Base-by-base conservation (phyloP, 768 basidiomycete species). In the Agrocybe pediades region DNA sequence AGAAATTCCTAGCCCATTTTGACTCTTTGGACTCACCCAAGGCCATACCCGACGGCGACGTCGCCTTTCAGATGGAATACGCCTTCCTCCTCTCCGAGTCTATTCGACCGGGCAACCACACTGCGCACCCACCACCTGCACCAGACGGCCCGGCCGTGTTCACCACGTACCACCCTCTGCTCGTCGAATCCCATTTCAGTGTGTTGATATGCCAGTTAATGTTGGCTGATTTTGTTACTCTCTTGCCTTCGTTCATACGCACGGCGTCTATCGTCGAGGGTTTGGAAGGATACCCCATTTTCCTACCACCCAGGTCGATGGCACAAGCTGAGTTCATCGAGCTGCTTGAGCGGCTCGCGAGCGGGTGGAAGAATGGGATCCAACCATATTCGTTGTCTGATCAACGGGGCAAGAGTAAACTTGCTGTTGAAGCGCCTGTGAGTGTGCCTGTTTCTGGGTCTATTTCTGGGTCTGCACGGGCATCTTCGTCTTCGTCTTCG, bases 241-340 rank as follows among this genome's bases (percentile, higher is more conserved):
- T 92, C 25, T 71, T 92, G 9, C 77, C 81, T 7, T 79, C 82
- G 0, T 93, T 94, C 61, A 71, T 81, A 25, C 83, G 80, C 49
- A 79, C 87, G 1, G 86, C 89, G 0, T 70, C 79, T 11, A 71
- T 92, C 21, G 83, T 94, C 7, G 90, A 94, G 54, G 87, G 88
- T 2, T 77, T 94, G 36, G 93, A 94, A 65, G 92, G 92, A 0
- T 93, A 91, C 68, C 93, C 93, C 7, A 79, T 95, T 43, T 95
- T 95, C 69, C 73, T 92, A 0, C 90, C 91, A 8, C 90, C 93
- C 13, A 77, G 93, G 26, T 92, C 90, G 11, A 91, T 94, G 87
- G 85, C 88, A 0, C 93, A 95, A 63, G 91, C 91, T 9, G 92
- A 95, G 70, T 94, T 93, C 60, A 74, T 92, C 53, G 93, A 95